Evolutionary conservation across 2,329 filamentous ascomycete species (phyloP).

Genomic region (Calonectria henricotiae): DNA sequence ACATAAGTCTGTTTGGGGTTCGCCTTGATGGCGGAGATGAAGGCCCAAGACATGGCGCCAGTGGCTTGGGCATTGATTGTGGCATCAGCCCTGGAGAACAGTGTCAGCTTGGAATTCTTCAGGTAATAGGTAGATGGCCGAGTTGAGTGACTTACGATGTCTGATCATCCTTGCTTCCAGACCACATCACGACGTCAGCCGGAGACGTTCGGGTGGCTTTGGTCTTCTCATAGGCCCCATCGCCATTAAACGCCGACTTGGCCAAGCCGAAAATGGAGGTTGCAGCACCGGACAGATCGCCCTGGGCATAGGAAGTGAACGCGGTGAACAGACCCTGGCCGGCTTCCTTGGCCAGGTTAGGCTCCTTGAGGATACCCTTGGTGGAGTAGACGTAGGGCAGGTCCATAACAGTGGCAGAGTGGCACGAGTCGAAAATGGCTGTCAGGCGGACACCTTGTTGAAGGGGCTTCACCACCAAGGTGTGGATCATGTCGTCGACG

Average conservation of each 20-base stretch:
- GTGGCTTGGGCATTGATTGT: conserved; percentile 91
- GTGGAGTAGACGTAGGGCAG: conserved; percentile 87
- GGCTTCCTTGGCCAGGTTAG: conserved; percentile 85
- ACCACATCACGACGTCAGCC: conserved; percentile 98
- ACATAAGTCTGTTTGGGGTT: conserved; percentile 98
- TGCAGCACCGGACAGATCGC: conserved; percentile 87
- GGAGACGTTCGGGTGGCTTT: conserved; percentile 92
- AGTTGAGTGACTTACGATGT: conserved; percentile 74
- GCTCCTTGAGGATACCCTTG: conserved; percentile 85
- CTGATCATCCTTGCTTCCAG: conserved; percentile 94
- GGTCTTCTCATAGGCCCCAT: conserved; percentile 85
- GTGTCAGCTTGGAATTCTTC: conserved; percentile 44
- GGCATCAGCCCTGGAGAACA: conserved; percentile 81
- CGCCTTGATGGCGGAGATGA: conserved; percentile 91
- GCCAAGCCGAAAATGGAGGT: conserved; percentile 86
- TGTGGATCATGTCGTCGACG: conserved; percentile 85
- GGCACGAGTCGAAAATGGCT: conserved; percentile 87
- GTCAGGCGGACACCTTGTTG: conserved; percentile 88
- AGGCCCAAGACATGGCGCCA: conserved; percentile 98
- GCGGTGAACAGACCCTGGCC: conserved; percentile 81
- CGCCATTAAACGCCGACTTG: conserved; percentile 88
- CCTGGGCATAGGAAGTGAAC: conserved; percentile 84
- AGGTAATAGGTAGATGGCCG: conserved; percentile 36
- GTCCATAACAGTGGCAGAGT: conserved; percentile 84
- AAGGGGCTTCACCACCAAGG: conserved; percentile 83